A percentile compares a stretch with the other conserved stretches of the same genome.
These are phyloP conservation scores for Pseudogymnoascus sp. DNA, from an alignment of 2,329 filamentous ascomycete genomes.

Conservation along the genomic window DNA sequence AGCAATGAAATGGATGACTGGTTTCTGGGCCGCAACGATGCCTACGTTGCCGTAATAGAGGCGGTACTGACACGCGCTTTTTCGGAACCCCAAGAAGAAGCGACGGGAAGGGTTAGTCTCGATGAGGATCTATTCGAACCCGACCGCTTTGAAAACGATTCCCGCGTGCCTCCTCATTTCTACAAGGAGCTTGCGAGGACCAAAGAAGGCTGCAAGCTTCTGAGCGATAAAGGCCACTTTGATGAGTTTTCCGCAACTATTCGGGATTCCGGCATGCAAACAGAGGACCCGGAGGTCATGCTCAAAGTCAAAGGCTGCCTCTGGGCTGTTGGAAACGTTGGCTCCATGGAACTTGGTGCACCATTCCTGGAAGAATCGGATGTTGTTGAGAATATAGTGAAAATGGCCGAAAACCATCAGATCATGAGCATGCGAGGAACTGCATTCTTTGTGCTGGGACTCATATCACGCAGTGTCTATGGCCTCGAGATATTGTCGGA, in stretches of 20 bases:
- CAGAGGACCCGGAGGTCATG: constrained; percentile 76
- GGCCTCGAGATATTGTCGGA: constrained; percentile 87
- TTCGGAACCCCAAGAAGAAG: constrained; percentile 39
- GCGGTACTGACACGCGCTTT: constrained; percentile 89
- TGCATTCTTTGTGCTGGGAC: constrained; percentile 88
- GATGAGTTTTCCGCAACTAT: constrained; percentile 88
- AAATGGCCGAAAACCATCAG: constrained; percentile 79
- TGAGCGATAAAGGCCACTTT: constrained; percentile 92
- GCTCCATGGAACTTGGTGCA: constrained; percentile 94
- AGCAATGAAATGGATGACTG: constrained; percentile 99
- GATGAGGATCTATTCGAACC: constrained; percentile 33
- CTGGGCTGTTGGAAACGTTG: constrained; percentile 97
- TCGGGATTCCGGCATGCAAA: constrained; percentile 76
- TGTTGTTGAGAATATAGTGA: constrained; percentile 78
- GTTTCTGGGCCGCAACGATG: constrained; percentile 94
- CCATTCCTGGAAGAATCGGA: constrained; percentile 87
- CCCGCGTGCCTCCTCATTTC: constrained; percentile 83
- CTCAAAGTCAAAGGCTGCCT: constrained; percentile 94
- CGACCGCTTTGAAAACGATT: constrained; percentile 39
- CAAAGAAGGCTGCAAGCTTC: constrained; percentile 79
- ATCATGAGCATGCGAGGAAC: constrained; percentile 92
- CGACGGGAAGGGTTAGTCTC: constrained; percentile 26
- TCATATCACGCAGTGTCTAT: constrained; percentile 87
- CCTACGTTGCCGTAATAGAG: constrained; percentile 90
- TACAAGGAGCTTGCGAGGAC: constrained; percentile 93